These are phyloP conservation scores for Neurospora sp. DNA, from an alignment of 495 filamentous ascomycete genomes.

Conservation along the genomic window DNA sequence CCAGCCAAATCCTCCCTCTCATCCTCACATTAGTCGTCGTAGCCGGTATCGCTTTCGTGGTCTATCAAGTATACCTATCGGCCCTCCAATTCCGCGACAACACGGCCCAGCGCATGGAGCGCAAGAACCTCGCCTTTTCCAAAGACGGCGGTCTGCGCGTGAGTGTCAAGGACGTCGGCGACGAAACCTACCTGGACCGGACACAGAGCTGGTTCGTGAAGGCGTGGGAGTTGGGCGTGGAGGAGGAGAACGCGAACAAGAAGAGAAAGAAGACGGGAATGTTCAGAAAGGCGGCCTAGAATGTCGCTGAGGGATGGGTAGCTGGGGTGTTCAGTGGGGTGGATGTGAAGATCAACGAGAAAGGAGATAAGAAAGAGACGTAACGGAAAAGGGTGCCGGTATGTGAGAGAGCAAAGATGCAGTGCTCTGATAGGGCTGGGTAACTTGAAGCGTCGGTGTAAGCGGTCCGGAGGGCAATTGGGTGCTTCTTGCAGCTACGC, in stretches of 20 bases:
- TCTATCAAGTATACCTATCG: constrained; percentile 65
- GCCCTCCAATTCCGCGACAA: constrained; percentile 55
- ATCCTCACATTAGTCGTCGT: constrained; percentile 61
- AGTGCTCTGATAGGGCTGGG: not conserved
- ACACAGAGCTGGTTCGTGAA: constrained; percentile 77
- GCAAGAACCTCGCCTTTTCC: constrained; percentile 68
- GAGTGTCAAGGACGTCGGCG: constrained; percentile 60
- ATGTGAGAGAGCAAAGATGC: not conserved
- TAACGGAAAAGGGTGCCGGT: not conserved
- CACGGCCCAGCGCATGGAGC: constrained; percentile 67
- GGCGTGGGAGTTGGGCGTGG: constrained; percentile 58
- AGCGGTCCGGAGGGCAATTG: not conserved
- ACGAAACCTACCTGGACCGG: constrained; percentile 71
- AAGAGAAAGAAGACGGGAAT: constrained; percentile 18
- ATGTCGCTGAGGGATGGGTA: not conserved
- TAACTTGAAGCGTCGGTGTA: not conserved
- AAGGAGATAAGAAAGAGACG: not conserved
- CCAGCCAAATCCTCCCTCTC: constrained; percentile 59
- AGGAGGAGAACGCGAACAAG: constrained; percentile 27
- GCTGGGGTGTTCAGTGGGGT: not conserved
- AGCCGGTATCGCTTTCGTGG: constrained; percentile 49
- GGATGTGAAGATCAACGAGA: not conserved
- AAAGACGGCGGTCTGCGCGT: constrained; percentile 73
- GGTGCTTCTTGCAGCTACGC: not conserved
- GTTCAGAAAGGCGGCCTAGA: not conserved